phyloP scores from a whole-genome alignment of 1,284 basidiomycete species.

The Trichosporon sp. region DNA sequence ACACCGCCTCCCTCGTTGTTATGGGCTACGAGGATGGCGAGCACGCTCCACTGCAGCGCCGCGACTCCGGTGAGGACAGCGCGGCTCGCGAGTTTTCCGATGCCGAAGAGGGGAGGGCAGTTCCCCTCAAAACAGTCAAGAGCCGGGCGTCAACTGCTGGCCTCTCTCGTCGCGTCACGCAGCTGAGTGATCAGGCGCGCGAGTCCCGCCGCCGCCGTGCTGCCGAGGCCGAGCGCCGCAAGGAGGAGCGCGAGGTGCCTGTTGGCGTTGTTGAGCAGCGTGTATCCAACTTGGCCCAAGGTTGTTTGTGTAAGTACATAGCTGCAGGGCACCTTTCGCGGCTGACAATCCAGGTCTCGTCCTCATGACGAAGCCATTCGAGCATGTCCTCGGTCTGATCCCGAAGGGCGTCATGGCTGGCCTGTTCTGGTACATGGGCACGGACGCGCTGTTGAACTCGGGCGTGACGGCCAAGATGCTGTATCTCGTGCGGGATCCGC shows the following conservation, averaged over 20 bases:
- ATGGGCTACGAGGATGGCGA: constrained; percentile 58
- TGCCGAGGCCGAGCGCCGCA: constrained; percentile 17
- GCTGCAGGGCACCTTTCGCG: constrained; percentile 6
- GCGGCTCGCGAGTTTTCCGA: constrained; percentile 10
- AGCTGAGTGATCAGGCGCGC: background rate
- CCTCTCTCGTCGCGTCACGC: constrained; percentile 5
- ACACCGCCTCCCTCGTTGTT: constrained; percentile 78
- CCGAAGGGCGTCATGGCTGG: constrained; percentile 59
- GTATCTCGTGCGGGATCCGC: constrained; percentile 72
- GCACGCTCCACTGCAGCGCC: background rate
- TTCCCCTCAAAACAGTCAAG: background rate
- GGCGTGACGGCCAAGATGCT: constrained; percentile 79
- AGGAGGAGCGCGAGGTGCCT: constrained; percentile 59
- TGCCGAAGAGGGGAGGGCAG: constrained; percentile 7
- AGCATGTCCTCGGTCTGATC: constrained; percentile 71
- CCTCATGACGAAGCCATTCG: constrained; percentile 72
- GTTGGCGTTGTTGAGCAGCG: constrained; percentile 81
- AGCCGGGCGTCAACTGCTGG: background rate
- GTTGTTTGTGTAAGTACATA: constrained; percentile 60
- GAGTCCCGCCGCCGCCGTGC: constrained; percentile 10
- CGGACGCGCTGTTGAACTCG: constrained; percentile 72
- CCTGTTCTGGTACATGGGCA: constrained; percentile 76
- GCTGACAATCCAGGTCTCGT: constrained; percentile 51
- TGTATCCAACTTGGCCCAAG: constrained; percentile 80
- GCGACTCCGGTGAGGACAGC: constrained; percentile 38